Base-by-base conservation (phyloP, 1,139 yeast species). In the Suhomyces wounanorum region DNA sequence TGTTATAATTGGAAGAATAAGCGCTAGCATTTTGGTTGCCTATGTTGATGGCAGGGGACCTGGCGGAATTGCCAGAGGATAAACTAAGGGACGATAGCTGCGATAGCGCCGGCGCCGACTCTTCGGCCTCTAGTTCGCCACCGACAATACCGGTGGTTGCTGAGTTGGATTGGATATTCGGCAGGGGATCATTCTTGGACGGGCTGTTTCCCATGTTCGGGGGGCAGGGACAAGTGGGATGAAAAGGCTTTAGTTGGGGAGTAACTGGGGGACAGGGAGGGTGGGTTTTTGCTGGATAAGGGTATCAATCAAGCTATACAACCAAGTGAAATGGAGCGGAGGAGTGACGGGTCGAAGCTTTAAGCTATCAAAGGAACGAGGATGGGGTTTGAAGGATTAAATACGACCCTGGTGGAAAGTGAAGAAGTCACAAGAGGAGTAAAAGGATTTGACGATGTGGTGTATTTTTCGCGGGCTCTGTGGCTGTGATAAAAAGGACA, bases 161-260 rank as follows among this genome's bases (percentile, higher is more conserved):
- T 43, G 61, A 52, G 52, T 59, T 56, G 46, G 58, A 53, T 52
- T 55, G 59, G 54, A 44, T 56, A 47, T 66, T 75, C 79, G 81
- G 77, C 67, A 78, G 78, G 65, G 81, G 75, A 59, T 75, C 81
- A 70, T 77, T 70, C 67, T 78, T 76, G 50, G 84, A 78, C 69
- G 84, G 84, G 78, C 82, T 79, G 67, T 79, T 81, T 72, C 85
- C 85, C 85, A 81, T 81, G 59, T 49, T 58, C 41, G 44, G 42
- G 18, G 8, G 3, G 41, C 14, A 13, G 13, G 23, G 40, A 21
- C n/a, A 11, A 25, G 11, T 26, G 42, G 3, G 21, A 9, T 6
- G 42, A 26, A 3, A 11, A 16, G 8, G n/a, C 33, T 30, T 13
- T 14, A 13, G 10, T 11, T 3, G 33, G 42, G 33, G 28, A 13